Percentiles rank a stretch among this genome's conserved stretches.
Conservation (phyloP, 305 asterid species). For the Fraxinus sp. region DNA sequence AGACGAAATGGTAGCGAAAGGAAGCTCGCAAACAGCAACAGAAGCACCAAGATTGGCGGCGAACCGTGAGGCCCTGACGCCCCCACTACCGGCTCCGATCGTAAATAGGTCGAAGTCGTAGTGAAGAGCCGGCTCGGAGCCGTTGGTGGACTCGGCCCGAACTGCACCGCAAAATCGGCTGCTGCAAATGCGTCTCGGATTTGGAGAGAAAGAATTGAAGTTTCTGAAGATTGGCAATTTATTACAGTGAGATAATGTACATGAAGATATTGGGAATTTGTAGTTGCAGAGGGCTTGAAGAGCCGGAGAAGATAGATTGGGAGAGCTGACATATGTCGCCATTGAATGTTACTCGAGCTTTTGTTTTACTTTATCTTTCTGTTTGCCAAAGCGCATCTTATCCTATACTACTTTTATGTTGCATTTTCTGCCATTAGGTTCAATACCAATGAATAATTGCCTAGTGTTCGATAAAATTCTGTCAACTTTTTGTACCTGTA, state of each 20-base stretch:
- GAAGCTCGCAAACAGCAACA: slow-evolving; percentile 88
- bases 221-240: slow-evolving; percentile 16
- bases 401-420: not conserved
- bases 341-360: slow-evolving; percentile 26
- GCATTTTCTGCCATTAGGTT: too few relatives aligned
- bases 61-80: slow-evolving; percentile 91
- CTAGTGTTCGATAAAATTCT: too few relatives aligned
- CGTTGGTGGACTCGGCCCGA: slow-evolving; percentile 63
- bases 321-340: slow-evolving; percentile 55
- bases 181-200: slow-evolving; percentile 19
- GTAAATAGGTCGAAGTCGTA: slow-evolving; percentile 91
- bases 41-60: slow-evolving; percentile 87
- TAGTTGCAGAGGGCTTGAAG: slow-evolving; percentile 36
- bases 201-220: slow-evolving; percentile 22
- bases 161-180: slow-evolving; percentile 42
- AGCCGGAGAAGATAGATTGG: slow-evolving; percentile 46
- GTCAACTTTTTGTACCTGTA: too few relatives aligned
- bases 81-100: slow-evolving; percentile 95
- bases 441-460: too few relatives aligned
- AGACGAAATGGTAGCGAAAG: slow-evolving; percentile 82
- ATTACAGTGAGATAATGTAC: slow-evolving; percentile 26
- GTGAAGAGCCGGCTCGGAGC: slow-evolving; percentile 43
- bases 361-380: not conserved
- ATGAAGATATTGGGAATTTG: slow-evolving; percentile 33
- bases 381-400: not conserved